A percentile compares a stretch with the other conserved stretches of the same genome.
Conservation (phyloP, 2,329 filamentous ascomycete species). For the Aspergillus sp. region DNA sequence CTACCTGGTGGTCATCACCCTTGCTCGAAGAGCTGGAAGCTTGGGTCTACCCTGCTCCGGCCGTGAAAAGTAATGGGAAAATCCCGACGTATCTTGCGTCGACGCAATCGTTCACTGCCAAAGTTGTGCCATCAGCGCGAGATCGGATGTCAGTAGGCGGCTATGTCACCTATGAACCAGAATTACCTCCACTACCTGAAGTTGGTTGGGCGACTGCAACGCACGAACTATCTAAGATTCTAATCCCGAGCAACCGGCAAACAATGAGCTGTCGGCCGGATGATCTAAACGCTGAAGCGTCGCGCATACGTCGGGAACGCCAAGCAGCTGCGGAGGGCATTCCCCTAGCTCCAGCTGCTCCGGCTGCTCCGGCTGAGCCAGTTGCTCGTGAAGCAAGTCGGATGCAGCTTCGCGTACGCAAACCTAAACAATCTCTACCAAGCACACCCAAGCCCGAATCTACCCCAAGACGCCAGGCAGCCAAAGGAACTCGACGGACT, state of each 20-base stretch:
- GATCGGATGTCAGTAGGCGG: slow-evolving; percentile 36
- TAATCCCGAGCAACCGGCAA: slow-evolving; percentile 70
- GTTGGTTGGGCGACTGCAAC: slow-evolving; percentile 82
- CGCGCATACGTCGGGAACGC: slow-evolving; percentile 57
- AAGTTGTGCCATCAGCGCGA: slow-evolving; percentile 62
- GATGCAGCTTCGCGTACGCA: slow-evolving; percentile 69
- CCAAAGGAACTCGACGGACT: slow-evolving; percentile 50
- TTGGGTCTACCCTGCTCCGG: slow-evolving; percentile 47
- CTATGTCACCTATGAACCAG: slow-evolving; percentile 40
- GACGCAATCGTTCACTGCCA: slow-evolving; percentile 80
- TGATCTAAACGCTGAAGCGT: slow-evolving; percentile 67
- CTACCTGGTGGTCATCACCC: slow-evolving; percentile 62
- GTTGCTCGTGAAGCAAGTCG: slow-evolving; percentile 48
- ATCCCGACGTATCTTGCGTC: slow-evolving; percentile 74
- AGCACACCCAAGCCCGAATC: slow-evolving; percentile 47
- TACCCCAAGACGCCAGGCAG: slow-evolving; percentile 45
- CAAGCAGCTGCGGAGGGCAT: slow-evolving; percentile 47
- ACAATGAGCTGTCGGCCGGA: slow-evolving; percentile 70
- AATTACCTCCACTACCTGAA: slow-evolving; percentile 66
- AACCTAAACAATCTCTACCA: slow-evolving; percentile 40
- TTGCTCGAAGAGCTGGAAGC: slow-evolving; percentile 65
- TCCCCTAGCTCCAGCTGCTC: slow-evolving; percentile 13
- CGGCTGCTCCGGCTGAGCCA: slow-evolving; percentile 5
- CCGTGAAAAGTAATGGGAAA: slow-evolving; percentile 51
- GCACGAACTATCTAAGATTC: slow-evolving; percentile 70